Evolutionary conservation across 1,139 yeast species (phyloP).

Genomic region (Diutina neorugosa): DNA sequence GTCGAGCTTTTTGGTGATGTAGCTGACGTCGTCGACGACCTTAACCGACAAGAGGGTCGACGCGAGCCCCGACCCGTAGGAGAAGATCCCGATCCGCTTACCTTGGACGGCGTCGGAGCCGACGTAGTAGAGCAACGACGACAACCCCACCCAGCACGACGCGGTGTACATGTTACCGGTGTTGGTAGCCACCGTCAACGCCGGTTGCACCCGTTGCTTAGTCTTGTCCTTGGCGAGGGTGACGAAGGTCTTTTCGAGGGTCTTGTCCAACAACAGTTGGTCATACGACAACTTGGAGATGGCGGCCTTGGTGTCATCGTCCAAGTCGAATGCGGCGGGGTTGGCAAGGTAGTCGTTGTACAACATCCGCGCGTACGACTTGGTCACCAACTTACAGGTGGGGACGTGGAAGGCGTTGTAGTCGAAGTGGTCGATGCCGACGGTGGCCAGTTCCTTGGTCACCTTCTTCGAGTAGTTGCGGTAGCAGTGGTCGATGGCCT

Average conservation of each 20-base stretch:
- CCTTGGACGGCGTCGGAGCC: slow-evolving; percentile 64
- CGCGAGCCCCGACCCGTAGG: slow-evolving; percentile 98
- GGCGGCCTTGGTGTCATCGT: slow-evolving; percentile 42
- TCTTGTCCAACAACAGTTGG: slow-evolving; percentile 65
- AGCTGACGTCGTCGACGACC: slow-evolving; percentile 70
- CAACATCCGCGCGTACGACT: slow-evolving; percentile 84
- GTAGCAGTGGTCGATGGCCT: slow-evolving; percentile 86
- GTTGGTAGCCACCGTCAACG: slow-evolving; percentile 83
- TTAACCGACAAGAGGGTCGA: slow-evolving; percentile 74
- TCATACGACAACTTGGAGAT: slow-evolving; percentile 60
- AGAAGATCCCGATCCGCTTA: slow-evolving; percentile 85
- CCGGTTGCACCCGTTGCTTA: slow-evolving; percentile 64
- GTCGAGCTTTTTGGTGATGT: slow-evolving; percentile 54
- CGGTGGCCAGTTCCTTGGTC: slow-evolving; percentile 41
- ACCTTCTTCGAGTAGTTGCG: slow-evolving; percentile 73
- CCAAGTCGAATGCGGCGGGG: slow-evolving; percentile 40
- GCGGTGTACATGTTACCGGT: slow-evolving; percentile 99
- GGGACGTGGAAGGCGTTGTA: slow-evolving; percentile 98
- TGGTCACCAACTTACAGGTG: slow-evolving; percentile 88
- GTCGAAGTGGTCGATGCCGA: slow-evolving; percentile 70
- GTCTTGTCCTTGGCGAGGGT: slow-evolving; percentile 63
- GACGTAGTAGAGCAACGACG: slow-evolving; percentile 68
- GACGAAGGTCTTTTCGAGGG: slow-evolving; percentile 76
- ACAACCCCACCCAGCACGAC: slow-evolving; percentile 78
- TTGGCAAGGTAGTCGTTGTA: slow-evolving; percentile 77